These are phyloP conservation scores for Nicotiana obtusifolia DNA, from an alignment of 257 asterid genomes.

Conservation along the genomic window DNA sequence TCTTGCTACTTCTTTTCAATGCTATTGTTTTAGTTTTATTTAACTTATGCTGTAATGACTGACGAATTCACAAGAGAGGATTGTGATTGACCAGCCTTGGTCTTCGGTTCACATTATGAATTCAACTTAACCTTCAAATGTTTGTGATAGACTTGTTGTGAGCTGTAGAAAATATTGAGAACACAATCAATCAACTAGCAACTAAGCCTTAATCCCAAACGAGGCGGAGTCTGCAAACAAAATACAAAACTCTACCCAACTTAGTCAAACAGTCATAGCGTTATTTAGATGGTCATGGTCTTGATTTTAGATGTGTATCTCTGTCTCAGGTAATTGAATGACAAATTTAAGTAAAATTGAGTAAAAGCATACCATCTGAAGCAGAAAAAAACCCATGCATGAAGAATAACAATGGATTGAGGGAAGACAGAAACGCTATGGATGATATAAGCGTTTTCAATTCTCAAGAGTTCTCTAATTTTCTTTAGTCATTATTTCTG, in stretches of 20 bases:
- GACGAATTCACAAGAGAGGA: background rate
- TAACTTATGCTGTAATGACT: background rate
- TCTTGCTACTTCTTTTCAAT: background rate
- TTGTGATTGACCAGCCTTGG: background rate
- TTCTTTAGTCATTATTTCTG: background rate
- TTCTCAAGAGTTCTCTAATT: background rate
- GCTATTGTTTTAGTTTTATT: background rate
- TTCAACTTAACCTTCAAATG: background rate
- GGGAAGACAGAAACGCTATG: too few species aligned
- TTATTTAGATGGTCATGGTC: background rate
- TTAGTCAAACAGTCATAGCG: background rate
- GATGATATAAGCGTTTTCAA: background rate
- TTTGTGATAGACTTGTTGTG: background rate
- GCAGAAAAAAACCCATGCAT: too few species aligned
- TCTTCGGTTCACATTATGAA: background rate
- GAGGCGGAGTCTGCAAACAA: background rate
- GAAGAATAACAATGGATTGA: too few species aligned
- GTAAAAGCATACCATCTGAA: too few species aligned
- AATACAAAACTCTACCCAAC: background rate
- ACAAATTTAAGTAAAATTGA: too few species aligned
- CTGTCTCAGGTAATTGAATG: too few species aligned
- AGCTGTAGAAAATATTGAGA: background rate
- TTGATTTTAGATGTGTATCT: background rate
- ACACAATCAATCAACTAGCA: background rate
- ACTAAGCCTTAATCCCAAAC: background rate